Base-by-base conservation (phyloP, 176 grass and related monocot genomes). In the Stipa capillata region DNA sequence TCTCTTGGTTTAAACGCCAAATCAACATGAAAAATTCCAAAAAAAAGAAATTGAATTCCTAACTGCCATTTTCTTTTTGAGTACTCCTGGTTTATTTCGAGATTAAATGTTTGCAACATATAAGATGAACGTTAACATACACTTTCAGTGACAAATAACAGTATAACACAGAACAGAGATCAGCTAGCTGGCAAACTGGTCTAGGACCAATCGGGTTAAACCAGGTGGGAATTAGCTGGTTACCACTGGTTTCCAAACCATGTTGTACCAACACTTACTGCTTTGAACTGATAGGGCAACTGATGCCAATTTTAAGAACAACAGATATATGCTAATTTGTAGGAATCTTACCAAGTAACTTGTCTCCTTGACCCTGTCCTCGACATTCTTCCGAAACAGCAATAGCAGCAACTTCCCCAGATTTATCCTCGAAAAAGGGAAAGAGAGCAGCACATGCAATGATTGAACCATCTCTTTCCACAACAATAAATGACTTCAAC, bases 361-460 rank as follows among this genome's bases (percentile, higher is more conserved):
- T 97, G 73, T 97, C 94, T 60, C 94, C 94, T 94, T 97, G 94
- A 69, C 91, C 94, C 63, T 90, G 83, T 52, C 94, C 91, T 52
- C 94, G 94, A 47, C 94, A 97, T 82, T 97, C 94, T 76, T 93
- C 91, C 79, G 94, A 94, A 31, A 94, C 94, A 67, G 91, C 91
- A 74, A 97, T 84, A 79, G 94, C 91, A 82, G 94, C 91, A 79
- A 97, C 91, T 87, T 97, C 94, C 15, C 91, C 94, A 53, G 91
- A 94, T 84, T 94, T 92, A 23, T 94, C 89, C 78, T 91, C 79
- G 69, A 64, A 73, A 80, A 90, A 97, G 59, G 94, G 89, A 49
- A 97, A 90, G 69, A 97, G 85, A 49, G 94, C 91, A 69, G 89
- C 94, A 77, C 94, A 97, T 1, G 94, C 89, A 55, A 97, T 97